Percentiles rank a stretch among this genome's conserved stretches.
These are phyloP conservation scores for Nannizziopsis barbatae DNA, from an alignment of 2,329 filamentous ascomycete species.

Conservation along the genomic window DNA sequence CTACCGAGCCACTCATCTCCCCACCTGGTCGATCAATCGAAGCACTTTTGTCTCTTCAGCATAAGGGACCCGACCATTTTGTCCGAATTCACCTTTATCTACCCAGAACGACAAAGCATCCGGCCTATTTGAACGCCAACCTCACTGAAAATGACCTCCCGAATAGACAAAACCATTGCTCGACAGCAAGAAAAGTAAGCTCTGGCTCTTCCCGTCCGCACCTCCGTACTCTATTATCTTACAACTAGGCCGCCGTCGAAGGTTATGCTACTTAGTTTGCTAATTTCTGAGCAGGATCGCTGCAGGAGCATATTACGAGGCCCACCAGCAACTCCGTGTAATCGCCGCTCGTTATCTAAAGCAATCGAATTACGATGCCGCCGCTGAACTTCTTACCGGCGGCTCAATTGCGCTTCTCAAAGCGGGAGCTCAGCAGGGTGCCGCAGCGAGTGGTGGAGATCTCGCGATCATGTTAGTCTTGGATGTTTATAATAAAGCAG, in stretches of 20 bases:
- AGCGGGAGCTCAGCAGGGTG: constrained; percentile 58
- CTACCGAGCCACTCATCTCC: too few relatives aligned
- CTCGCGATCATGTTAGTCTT: constrained; percentile 74
- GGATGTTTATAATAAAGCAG: constrained; percentile 82
- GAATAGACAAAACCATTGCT: constrained; percentile 59
- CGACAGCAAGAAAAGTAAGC: constrained; percentile 65
- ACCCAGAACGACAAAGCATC: neutral
- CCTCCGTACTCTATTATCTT: too few relatives aligned
- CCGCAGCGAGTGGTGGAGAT: constrained; percentile 86
- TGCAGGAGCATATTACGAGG: constrained; percentile 93
- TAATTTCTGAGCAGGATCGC: constrained; percentile 50
- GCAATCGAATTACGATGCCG: constrained; percentile 68
- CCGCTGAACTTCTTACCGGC: constrained; percentile 73
- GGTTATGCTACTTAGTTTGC: too few relatives aligned
- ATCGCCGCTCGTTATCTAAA: constrained; percentile 92
- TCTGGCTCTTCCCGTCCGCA: neutral
- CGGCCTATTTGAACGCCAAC: too few relatives aligned
- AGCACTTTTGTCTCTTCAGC: too few relatives aligned
- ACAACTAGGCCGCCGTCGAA: too few relatives aligned
- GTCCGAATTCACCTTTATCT: neutral
- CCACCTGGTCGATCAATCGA: too few relatives aligned
- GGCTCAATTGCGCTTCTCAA: constrained; percentile 70
- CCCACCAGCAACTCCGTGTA: constrained; percentile 93
- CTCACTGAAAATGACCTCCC: constrained; percentile 28
- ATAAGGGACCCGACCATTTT: too few relatives aligned